Evolutionary conservation across 2,329 filamentous ascomycete genomes (phyloP).

Genomic region (Fusarium secorum): DNA sequence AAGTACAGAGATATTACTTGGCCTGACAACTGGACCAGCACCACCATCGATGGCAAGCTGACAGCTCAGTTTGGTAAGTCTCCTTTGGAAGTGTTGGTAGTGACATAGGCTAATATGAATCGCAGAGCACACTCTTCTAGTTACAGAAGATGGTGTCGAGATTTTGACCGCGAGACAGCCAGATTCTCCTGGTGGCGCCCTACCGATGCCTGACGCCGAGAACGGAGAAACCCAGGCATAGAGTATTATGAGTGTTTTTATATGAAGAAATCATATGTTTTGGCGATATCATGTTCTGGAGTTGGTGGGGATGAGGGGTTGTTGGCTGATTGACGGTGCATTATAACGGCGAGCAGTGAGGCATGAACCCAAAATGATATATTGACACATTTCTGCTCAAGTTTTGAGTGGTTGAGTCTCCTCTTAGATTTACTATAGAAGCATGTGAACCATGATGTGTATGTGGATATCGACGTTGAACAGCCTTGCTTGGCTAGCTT

Average conservation of each 20-base stretch:
- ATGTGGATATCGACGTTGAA: constrained; percentile 12
- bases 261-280: constrained; percentile 5
- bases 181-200: constrained; percentile 77
- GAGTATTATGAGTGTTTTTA: not conserved
- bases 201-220: constrained; percentile 61
- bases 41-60: constrained; percentile 85
- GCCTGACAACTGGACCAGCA: constrained; percentile 99
- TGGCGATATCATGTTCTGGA: constrained; percentile 13
- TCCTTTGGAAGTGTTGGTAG: not conserved
- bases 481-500: constrained; percentile 8
- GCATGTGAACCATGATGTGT: constrained; percentile 9
- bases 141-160: constrained; percentile 84
- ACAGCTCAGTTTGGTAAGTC: constrained; percentile 90
- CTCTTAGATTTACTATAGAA: not conserved
- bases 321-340: constrained; percentile 8
- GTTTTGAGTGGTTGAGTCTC: not conserved
- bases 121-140: constrained; percentile 80
- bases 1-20: constrained; percentile 93
- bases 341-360: constrained; percentile 2
- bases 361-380: constrained; percentile 3
- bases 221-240: constrained; percentile 24
- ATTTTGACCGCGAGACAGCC: constrained; percentile 77
- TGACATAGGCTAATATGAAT: constrained; percentile 31
- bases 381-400: not conserved
- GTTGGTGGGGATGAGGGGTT: constrained; percentile 18